These are phyloP conservation scores for Linnemannia elongata DNA, from an alignment of 192 early-diverging fungal genomes.

Conservation along the genomic window DNA sequence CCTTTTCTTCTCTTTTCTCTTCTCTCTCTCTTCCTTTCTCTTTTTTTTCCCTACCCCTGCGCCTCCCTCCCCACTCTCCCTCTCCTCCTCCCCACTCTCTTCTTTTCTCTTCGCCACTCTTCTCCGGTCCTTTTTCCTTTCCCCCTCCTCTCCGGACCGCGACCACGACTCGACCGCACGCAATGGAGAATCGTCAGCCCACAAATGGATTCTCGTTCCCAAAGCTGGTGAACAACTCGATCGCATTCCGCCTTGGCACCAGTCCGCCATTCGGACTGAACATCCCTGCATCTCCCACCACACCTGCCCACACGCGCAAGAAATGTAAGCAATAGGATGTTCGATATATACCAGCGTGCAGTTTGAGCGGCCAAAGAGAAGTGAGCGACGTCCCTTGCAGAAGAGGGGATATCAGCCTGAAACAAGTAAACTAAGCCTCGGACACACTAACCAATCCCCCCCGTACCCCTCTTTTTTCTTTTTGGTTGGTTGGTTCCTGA, in stretches of 20 bases:
- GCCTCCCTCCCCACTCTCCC: not conserved
- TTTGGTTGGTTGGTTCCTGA: not conserved
- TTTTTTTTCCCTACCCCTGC: not conserved
- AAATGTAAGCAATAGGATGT: conserved; percentile 9
- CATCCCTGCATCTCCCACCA: not conserved
- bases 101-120: not conserved
- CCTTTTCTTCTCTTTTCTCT: not conserved
- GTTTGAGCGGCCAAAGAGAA: too few relatives aligned
- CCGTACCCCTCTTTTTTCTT: not conserved
- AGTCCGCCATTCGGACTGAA: not conserved
- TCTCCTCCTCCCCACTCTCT: not conserved
- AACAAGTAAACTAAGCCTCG: not conserved
- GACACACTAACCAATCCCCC: not conserved
- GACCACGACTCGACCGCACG: not conserved
- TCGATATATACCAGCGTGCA: too few relatives aligned
- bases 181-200: conserved; percentile 6
- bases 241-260: not conserved
- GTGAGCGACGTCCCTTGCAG: not conserved
- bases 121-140: not conserved
- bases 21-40: not conserved
- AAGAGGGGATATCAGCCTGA: not conserved
- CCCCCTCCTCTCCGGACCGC: not conserved
- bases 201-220: conserved; percentile 17
- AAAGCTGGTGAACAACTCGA: not conserved
- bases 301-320: conserved; percentile 18